These are phyloP conservation scores for Podospora pseudocomata DNA, from an alignment of 495 filamentous ascomycete genomes.

Conservation along the genomic window DNA sequence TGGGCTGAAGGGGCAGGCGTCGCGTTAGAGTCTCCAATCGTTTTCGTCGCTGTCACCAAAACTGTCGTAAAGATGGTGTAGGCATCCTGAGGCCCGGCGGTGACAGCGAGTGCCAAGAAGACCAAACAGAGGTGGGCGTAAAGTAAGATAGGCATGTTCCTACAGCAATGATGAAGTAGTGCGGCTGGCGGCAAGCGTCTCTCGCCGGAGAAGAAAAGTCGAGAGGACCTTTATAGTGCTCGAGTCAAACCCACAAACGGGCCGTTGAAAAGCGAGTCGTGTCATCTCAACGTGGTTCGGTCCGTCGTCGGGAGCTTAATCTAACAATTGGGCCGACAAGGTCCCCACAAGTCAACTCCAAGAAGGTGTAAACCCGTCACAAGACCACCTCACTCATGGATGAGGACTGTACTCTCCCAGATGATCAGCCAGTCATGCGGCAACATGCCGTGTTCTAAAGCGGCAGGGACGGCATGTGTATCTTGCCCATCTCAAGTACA, in stretches of 20 bases:
- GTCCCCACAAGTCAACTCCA: not conserved
- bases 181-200: not conserved
- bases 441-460: constrained; percentile 5
- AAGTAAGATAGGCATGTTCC: not conserved
- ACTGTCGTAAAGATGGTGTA: not conserved
- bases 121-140: not conserved
- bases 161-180: not conserved
- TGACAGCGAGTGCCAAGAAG: not conserved
- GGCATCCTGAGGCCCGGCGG: not conserved
- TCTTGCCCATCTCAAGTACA: not conserved
- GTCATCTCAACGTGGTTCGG: not conserved
- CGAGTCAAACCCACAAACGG: not conserved
- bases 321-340: not conserved
- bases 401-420: not conserved
- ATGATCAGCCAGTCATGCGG: constrained; percentile 9
- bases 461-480: not conserved
- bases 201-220: not conserved
- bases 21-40: not conserved
- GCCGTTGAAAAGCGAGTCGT: not conserved
- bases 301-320: not conserved
- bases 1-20: not conserved
- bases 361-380: not conserved
- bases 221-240: not conserved
- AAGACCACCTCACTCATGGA: not conserved
- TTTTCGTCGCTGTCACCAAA: not conserved